Conservation (phyloP, 1,139 yeast species). For the Saccharomyces hybrid region DNA sequence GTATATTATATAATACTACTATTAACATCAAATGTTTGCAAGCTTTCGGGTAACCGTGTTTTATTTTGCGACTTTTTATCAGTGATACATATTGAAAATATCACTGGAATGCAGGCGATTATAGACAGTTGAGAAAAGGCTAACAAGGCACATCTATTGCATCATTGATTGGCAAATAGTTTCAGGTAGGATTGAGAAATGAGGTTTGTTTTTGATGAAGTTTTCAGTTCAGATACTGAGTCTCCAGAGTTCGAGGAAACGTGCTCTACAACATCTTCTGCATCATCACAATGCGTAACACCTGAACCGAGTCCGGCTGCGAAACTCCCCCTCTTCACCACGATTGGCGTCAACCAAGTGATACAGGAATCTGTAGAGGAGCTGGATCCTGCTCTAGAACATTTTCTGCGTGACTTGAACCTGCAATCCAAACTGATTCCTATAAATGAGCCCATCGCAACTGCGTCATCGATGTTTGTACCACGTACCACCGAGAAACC, state of each 20-base stretch:
- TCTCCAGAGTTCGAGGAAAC: slow-evolving; percentile 6
- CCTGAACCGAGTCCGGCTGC: slow-evolving; percentile 6
- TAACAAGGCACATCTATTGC: too few relatives aligned
- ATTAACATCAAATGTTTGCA: neutral
- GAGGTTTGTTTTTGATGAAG: slow-evolving; percentile 17
- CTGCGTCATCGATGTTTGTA: neutral
- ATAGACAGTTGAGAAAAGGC: too few relatives aligned
- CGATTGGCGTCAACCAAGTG: neutral
- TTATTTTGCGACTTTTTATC: neutral
- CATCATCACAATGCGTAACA: slow-evolving; percentile 4
- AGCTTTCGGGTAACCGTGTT: neutral
- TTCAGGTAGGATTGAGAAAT: slow-evolving; percentile 2
- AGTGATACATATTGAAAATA: too few relatives aligned
- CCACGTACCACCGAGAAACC: neutral
- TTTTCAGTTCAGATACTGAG: slow-evolving; percentile 9
- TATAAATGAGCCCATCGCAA: neutral
- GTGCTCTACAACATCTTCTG: slow-evolving; percentile 5
- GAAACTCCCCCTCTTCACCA: neutral
- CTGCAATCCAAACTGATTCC: neutral
- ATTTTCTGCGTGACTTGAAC: neutral
- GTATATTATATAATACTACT: neutral
- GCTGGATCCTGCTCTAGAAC: neutral
- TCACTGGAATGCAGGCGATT: too few relatives aligned
- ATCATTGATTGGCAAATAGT: too few relatives aligned
- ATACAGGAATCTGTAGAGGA: neutral